Percentiles rank a stretch among this genome's conserved stretches.
phyloP scores from a whole-genome alignment of 192 early-diverging fungal species.

The Rhizophagus sp. region DNA sequence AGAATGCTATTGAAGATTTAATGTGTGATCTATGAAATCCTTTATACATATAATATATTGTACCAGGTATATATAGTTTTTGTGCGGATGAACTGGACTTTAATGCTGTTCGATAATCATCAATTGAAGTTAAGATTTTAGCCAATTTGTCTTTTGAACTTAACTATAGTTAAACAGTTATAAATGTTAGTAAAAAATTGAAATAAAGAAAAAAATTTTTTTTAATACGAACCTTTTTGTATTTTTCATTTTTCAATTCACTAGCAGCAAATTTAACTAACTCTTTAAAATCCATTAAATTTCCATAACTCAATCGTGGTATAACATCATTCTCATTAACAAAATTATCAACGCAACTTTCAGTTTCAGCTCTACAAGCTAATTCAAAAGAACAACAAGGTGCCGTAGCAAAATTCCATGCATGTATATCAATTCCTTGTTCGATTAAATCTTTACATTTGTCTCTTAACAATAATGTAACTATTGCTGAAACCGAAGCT shows the following conservation, averaged over 20 bases:
- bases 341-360: conserved; percentile 37
- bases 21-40: conserved; percentile 33
- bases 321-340: conserved; percentile 48
- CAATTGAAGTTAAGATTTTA: conserved; percentile 15
- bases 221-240: conserved; percentile 16
- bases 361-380: conserved; percentile 33
- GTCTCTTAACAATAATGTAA: conserved; percentile 40
- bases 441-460: conserved; percentile 32
- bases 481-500: conserved; percentile 35
- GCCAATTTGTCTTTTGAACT: conserved; percentile 10
- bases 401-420: conserved; percentile 42
- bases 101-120: conserved; percentile 3
- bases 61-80: conserved; percentile 36
- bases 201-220: neutral
- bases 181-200: neutral
- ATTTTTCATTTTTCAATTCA: conserved; percentile 37
- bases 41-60: conserved; percentile 42
- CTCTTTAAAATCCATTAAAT: conserved; percentile 46
- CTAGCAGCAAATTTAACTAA: conserved; percentile 45
- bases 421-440: conserved; percentile 36
- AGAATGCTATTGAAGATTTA: conserved; percentile 33
- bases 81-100: conserved; percentile 6
- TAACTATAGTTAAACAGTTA: neutral
- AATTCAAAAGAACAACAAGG: conserved; percentile 41
- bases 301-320: conserved; percentile 41